phyloP scores from a whole-genome alignment of 2,329 filamentous ascomycete species.

The Penicillium brasilianum region DNA sequence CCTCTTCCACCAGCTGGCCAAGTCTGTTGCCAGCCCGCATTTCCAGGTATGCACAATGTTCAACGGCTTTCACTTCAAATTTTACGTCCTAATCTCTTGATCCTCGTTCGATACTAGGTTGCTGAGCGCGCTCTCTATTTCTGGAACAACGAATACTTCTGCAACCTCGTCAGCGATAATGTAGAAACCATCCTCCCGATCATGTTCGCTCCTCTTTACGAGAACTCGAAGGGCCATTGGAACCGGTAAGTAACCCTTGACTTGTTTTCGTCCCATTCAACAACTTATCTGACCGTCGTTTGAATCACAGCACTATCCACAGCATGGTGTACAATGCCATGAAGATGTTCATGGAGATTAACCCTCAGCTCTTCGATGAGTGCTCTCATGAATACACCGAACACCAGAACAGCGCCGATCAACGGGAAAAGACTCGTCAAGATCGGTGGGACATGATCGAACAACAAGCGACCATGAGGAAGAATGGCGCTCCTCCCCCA shows the following conservation, averaged over 20 bases:
- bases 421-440: constrained; percentile 79
- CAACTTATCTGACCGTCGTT: constrained; percentile 38
- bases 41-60: constrained; percentile 69
- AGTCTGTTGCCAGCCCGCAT: constrained; percentile 96
- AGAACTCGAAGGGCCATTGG: constrained; percentile 99
- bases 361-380: constrained; percentile 96
- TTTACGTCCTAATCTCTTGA: neutral
- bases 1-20: constrained; percentile 94
- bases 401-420: constrained; percentile 88
- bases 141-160: constrained; percentile 99
- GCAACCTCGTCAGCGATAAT: constrained; percentile 98
- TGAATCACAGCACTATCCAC: constrained; percentile 80
- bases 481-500: constrained; percentile 52
- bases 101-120: constrained; percentile 60
- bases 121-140: constrained; percentile 97
- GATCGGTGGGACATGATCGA: constrained; percentile 87
- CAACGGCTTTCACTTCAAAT: neutral
- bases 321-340: constrained; percentile 99
- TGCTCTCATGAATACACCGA: constrained; percentile 98
- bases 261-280: neutral
- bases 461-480: constrained; percentile 76
- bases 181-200: constrained; percentile 98
- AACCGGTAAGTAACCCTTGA: constrained; percentile 72
- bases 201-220: constrained; percentile 98
- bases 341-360: constrained; percentile 99